phyloP scores from a whole-genome alignment of 768 basidiomycete species.

The Gymnopilus junonius region DNA sequence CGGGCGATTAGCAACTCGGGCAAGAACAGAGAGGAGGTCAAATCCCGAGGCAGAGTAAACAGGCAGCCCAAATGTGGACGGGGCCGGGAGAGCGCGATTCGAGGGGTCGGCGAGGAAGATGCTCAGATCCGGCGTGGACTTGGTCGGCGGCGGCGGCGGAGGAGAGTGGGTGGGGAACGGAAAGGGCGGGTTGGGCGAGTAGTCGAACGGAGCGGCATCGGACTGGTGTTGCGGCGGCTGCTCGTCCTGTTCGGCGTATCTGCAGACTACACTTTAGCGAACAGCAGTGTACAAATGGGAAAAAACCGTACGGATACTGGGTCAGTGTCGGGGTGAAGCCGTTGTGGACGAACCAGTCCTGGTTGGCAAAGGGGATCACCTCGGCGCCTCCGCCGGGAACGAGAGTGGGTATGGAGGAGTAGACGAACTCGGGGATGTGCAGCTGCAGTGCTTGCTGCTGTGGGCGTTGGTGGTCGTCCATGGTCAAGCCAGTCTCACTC shows the following conservation, averaged over 20 bases:
- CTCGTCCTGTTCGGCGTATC: background rate
- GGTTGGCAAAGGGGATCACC: constrained; percentile 54
- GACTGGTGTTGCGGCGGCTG: constrained; percentile 9
- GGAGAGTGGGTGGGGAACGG: background rate
- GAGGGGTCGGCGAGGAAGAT: background rate
- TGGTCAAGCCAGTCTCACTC: constrained; percentile 12
- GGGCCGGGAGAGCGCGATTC: background rate
- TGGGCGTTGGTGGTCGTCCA: constrained; percentile 20
- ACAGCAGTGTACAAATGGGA: background rate
- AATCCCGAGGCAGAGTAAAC: constrained; percentile 93
- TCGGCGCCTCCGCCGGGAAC: constrained; percentile 79
- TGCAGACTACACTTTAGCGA: background rate
- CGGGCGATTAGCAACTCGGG: constrained; percentile 74
- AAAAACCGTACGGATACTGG: constrained; percentile 14
- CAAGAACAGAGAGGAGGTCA: constrained; percentile 82
- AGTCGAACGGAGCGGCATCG: constrained; percentile 29
- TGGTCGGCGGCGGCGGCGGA: background rate
- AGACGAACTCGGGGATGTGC: constrained; percentile 71
- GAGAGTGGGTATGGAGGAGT: constrained; percentile 58
- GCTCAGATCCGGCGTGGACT: background rate
- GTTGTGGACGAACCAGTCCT: constrained; percentile 56
- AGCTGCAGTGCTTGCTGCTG: constrained; percentile 38
- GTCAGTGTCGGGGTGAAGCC: constrained; percentile 35
- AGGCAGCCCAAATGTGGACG: constrained; percentile 39
- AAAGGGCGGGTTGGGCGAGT: constrained; percentile 7